Base-by-base conservation (phyloP, 2,329 filamentous ascomycete genomes). In the Incumbomyces delicatus region DNA sequence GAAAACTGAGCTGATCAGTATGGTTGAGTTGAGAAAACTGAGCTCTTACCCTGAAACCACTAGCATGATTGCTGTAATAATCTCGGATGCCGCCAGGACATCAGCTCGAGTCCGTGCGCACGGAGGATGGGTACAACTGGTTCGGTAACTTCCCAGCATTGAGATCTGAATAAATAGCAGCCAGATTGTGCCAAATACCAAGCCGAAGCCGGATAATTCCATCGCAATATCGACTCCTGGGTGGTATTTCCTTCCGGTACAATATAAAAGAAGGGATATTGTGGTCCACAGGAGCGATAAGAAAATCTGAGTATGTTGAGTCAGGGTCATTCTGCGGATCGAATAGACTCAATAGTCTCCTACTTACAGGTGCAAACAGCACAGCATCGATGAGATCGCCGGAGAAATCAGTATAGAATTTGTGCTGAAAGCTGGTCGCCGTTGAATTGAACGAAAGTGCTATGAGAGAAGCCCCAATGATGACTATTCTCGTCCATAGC, bases 221-320 rank as follows among this genome's bases (percentile, higher is more conserved):
- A 42, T n/a, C 8, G 40, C 40, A 16, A 42, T 42, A 29, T 42
- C 40, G 16, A 42, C 30, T 14, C 40, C 40, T 3, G 40, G 40
- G 20, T 42, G 40, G 13, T 42, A 42, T 16, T 10, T 17, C 17
- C 13, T 17, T 11, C 40, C 40, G 17, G 27, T n/a, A 16, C 13
- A 32, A 17, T 42, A 32, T 4, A 42, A 13, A 16, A 13, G 8
- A 12, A 42, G 30, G 12, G 40, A 32, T 14, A 33, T 42, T 8
- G 29, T 2, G 7, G 40, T 42, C 40, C 40, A 42, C 2, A 33
- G 2, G 16, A 42, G 31, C 3, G 40, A 42, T 27, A 27, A 33
- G n/a, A 27, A 10, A 17, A 33, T 33, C 40, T 42, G 40, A 14
- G 14, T 2, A 16, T 39, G 3, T 39, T 7, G 29, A 32, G 30